phyloP scores from a whole-genome alignment of 805 yeast genomes.

The Saccharomycopsis javanensis region DNA sequence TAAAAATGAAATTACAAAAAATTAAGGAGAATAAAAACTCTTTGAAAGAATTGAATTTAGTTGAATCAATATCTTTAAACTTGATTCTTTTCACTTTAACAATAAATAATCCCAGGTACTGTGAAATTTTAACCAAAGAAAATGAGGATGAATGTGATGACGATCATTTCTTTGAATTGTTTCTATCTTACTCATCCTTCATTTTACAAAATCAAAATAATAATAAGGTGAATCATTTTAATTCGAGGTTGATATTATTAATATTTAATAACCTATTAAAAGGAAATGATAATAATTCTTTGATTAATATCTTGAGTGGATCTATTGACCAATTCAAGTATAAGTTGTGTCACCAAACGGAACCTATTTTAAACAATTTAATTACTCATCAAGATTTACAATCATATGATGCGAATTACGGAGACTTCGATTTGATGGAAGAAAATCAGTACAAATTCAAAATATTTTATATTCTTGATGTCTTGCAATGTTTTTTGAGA shows the following conservation, averaged over 20 bases:
- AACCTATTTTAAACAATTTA: conserved; percentile 25
- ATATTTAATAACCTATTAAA: conserved; percentile 25
- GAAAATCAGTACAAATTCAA: conserved; percentile 26
- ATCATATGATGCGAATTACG: background rate
- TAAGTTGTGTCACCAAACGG: conserved; percentile 34
- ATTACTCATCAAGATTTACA: conserved; percentile 6
- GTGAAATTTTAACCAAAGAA: conserved; percentile 3
- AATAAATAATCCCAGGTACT: conserved; percentile 4
- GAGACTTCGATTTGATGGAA: conserved; percentile 23
- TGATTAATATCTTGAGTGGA: conserved; percentile 18
- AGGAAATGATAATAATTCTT: conserved; percentile 5
- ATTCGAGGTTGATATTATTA: conserved; percentile 26
- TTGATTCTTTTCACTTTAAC: conserved; percentile 11
- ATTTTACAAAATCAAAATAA: conserved; percentile 32
- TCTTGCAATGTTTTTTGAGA: conserved; percentile 26
- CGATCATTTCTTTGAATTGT: conserved; percentile 23
- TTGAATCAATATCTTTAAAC: conserved; percentile 16
- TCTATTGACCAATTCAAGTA: conserved; percentile 31
- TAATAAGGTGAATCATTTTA: conserved; percentile 23
- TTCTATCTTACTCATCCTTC: conserved; percentile 33
- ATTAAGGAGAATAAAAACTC: background rate
- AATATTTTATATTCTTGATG: conserved; percentile 29
- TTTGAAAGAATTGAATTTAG: conserved; percentile 3
- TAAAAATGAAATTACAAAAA: conserved; percentile 2
- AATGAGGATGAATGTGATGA: background rate